phyloP scores from a whole-genome alignment of 1,284 basidiomycete genomes.

The Mycena citricolor region DNA sequence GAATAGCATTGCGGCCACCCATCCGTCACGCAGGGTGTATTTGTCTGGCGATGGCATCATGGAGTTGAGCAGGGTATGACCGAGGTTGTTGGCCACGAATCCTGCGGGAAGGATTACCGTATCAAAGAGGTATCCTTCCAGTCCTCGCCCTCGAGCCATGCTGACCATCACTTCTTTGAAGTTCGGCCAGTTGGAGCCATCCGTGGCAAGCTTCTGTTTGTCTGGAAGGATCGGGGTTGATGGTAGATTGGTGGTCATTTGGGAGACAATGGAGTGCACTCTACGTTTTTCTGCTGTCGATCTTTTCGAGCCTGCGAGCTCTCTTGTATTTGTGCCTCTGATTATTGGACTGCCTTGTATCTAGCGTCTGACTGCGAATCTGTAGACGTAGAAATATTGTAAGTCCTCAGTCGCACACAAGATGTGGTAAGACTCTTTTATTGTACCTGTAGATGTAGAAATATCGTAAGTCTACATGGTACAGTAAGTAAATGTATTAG shows the following conservation, averaged over 20 bases:
- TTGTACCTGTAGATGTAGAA: slow-evolving; percentile 6
- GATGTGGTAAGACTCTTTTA: slow-evolving; percentile 6
- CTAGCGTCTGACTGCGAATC: slow-evolving; percentile 19
- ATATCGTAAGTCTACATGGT: slow-evolving; percentile 3
- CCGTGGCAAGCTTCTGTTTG: slow-evolving; percentile 4
- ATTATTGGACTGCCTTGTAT: slow-evolving; percentile 2
- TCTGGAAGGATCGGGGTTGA: slow-evolving; percentile 3
- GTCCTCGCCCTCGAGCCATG: background rate
- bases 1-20: slow-evolving; percentile 1
- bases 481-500: slow-evolving; percentile 1
- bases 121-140: background rate
- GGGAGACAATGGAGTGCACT: too few species aligned
- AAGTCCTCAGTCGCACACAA: slow-evolving; percentile 7
- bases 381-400: slow-evolving; percentile 11
- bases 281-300: too few species aligned
- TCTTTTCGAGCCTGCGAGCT: slow-evolving; percentile 1
- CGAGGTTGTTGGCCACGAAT: too few species aligned
- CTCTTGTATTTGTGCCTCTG: background rate
- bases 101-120: too few species aligned
- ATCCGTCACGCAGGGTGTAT: slow-evolving; percentile 7
- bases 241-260: too few species aligned
- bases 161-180: background rate
- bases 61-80: slow-evolving; percentile 5
- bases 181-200: background rate
- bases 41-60: slow-evolving; percentile 6